Evolutionary conservation across 2,329 filamentous ascomycete species (phyloP), one percentile per base, ranked within the genome.

Genomic region (Ophiosphaerella herpotricha): DNA sequence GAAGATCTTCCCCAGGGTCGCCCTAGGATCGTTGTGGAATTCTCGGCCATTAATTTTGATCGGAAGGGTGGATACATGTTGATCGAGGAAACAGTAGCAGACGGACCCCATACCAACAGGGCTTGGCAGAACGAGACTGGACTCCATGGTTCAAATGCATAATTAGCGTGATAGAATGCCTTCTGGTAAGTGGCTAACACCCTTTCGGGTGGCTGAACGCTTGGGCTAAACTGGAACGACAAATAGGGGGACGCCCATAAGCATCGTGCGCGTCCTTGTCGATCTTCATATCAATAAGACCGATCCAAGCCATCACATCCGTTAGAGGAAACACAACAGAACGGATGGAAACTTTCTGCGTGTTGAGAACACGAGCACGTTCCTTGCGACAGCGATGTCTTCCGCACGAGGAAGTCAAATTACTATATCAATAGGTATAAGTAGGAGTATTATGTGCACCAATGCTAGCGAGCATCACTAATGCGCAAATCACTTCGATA

Each of bases 1-100:
- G 45, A 13, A 41, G 32, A 47, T 47, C 32, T 21, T 34, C 39
- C n/a, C 39, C 33, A 21, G 29, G 32, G 23, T 41, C 18, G 32
- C 36, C 13, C 18, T 38, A 7, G 24, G 44, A 41, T 41, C 31
- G 14, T 35, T 38, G n/a, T 37, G 23, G 26, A 11, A 29, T 29
- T 29, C 2, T 29, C 26, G 26, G 26, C 26, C 26, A 29, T 29
- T 8, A 29, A 29, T 7, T 29, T 29, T 29, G 26, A 29, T 29
- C 7, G 26, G 6, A 29, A 11, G 11, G 26, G 26, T 6, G 2
- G 26, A 11, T 29, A 29, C 6, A 21, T 29, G 7, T 11, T 29
- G 26, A 29, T 29, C 7, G 7, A 8, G 26, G 11, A 29, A 11
- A 29, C 18, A 21, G 18, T 11, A 29, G 11, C 26, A 11, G 11